phyloP scores from a whole-genome alignment of 176 grass and related monocot genomes.

The Melocanna baccifera region DNA sequence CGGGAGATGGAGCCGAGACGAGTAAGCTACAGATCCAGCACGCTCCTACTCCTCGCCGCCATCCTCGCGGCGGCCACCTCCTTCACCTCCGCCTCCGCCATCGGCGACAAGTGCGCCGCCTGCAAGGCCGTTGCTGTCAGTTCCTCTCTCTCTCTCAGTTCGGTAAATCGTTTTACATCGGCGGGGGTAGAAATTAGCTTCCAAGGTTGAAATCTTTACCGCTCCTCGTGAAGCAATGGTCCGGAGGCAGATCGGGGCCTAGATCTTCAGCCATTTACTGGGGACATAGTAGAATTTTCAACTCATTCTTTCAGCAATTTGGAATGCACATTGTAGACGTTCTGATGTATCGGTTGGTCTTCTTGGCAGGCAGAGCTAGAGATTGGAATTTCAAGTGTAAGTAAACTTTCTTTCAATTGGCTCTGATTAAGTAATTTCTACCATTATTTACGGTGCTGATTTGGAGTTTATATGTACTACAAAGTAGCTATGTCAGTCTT shows the following conservation, averaged over 20 bases:
- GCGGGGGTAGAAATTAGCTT: background rate
- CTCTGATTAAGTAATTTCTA: background rate
- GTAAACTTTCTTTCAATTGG: constrained; percentile 1
- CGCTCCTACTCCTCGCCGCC: constrained; percentile 13
- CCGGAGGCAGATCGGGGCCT: background rate
- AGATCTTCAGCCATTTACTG: constrained; percentile 1
- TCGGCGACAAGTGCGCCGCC: constrained; percentile 82
- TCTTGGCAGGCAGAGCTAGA: constrained; percentile 77
- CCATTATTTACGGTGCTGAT: background rate
- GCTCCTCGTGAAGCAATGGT: background rate
- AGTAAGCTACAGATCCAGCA: constrained; percentile 34
- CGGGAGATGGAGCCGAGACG: constrained; percentile 36
- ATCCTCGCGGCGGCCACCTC: background rate
- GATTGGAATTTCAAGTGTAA: constrained; percentile 79
- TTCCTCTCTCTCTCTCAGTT: background rate
- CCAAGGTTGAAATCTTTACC: background rate
- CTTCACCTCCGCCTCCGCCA: constrained; percentile 42
- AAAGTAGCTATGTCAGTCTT: background rate
- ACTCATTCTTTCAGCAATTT: background rate
- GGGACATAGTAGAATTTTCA: background rate
- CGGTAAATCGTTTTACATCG: background rate
- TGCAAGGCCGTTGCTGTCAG: constrained; percentile 84
- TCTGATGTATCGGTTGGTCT: constrained; percentile 18
- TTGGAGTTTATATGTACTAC: background rate
- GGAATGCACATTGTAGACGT: background rate